Evolutionary conservation across 352 stramenopile species (phyloP), one percentile per base, ranked within the genome.

Genomic region (Phytophthora quininea): DNA sequence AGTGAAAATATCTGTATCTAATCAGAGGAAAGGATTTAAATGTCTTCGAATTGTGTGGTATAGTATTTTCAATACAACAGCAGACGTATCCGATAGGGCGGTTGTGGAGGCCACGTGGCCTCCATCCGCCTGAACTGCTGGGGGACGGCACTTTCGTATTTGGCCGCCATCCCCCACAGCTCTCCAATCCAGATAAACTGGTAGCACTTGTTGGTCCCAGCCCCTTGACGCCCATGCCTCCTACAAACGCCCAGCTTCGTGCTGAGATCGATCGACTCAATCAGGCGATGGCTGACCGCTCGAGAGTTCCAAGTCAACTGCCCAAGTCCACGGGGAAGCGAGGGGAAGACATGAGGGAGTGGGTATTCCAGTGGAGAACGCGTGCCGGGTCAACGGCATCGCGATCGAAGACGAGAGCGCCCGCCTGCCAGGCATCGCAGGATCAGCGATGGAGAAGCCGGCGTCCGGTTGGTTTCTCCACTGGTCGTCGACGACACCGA

Each of bases 371-470:
- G 35, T 55, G 19, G 43, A 46, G 32, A 55, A 55, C 45, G 45
- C 55, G 4, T 60, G 40, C 8, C 54, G 31, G 8, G 54, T 54
- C 42, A 62, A 62, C n/a, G 19, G 32, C 3, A 54, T 62, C 42
- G 0, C 15, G 14, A 29, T 62, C 24, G 43, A 61, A 45, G 54
- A 51, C 15, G 8, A 40, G 24, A 62, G 30, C 43, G 14, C 31
- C n/a, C 14, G 43, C 4, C 42, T 43, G 15, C 31, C 54, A 37
- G 42, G 42, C 9, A 61, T 53, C 54, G 54, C 54, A 38, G 40
- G 54, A 27, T 47, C 40, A 14, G 40, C 40, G 9, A 47, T 47
- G 9, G 40, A 47, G 40, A 47, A 47, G 40, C 15, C 15, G 40
- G 40, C 40, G 4, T 47, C 15, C 3, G 40, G 15, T 10, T 47